Percentiles rank a stretch among this genome's conserved stretches.
phyloP scores from a whole-genome alignment of 2,329 filamentous ascomycete genomes.

The Fusarium subtropicale region DNA sequence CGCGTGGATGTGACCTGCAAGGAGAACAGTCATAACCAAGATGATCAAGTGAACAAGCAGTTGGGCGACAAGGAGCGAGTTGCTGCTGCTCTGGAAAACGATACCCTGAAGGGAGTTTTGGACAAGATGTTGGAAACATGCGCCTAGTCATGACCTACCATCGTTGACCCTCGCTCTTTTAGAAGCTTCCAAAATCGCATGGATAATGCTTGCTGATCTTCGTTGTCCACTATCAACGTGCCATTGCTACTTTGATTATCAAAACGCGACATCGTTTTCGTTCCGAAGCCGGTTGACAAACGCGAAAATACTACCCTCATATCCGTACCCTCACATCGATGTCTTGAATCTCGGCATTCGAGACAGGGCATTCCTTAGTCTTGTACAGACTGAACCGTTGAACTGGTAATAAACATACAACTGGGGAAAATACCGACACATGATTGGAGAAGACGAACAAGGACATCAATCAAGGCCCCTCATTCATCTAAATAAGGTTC shows the following conservation, averaged over 20 bases:
- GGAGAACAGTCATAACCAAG: conserved; percentile 93
- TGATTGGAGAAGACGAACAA: conserved; percentile 38
- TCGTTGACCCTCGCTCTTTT: conserved; percentile 2
- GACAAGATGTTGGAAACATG: conserved; percentile 95
- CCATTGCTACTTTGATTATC: not conserved
- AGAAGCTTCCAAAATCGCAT: conserved; percentile 2
- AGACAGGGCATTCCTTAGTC: conserved; percentile 15
- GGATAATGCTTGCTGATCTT: conserved; percentile 15
- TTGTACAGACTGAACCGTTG: conserved; percentile 26
- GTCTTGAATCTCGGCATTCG: conserved; percentile 31
- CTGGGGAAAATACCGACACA: conserved; percentile 10
- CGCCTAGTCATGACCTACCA: conserved; percentile 55
- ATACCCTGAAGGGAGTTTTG: conserved; percentile 86
- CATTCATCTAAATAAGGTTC: conserved; percentile 45
- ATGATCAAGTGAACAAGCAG: conserved; percentile 97
- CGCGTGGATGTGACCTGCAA: conserved; percentile 94
- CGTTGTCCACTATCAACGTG: not conserved
- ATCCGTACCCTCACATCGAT: conserved; percentile 15
- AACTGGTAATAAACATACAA: conserved; percentile 16
- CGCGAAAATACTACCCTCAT: conserved; percentile 27
- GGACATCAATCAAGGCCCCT: conserved; percentile 23
- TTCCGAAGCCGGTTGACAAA: conserved; percentile 12
- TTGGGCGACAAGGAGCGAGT: conserved; percentile 96
- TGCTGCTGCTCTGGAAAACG: conserved; percentile 93
- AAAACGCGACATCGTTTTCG: conserved; percentile 15